Evolutionary conservation across 371 early-diverging fungal species (phyloP), one percentile per base, ranked within the genome.

Genomic region (Batrachochytrium dendrobatidis): DNA sequence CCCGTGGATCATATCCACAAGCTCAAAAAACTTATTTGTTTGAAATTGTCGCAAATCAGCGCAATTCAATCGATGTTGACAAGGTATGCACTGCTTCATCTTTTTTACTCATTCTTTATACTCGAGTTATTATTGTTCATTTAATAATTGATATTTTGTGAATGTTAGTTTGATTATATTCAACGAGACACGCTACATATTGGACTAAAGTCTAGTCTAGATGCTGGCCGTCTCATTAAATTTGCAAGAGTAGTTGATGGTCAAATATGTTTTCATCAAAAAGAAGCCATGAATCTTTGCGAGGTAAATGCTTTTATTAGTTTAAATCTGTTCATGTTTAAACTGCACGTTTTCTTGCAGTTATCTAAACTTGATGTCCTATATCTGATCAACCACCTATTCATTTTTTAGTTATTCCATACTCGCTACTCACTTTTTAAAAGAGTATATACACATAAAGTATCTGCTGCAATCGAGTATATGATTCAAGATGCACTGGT

Each of bases 21-120:
- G 51, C 61, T 1, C 55, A 56, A 30, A 68, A 72, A 35, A 64
- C 65, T 20, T 98, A 91, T 62, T 62, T 96, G 51, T 96, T 91
- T 76, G 93, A 98, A 59, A 92, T 98, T 61, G 97, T 98, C 0
- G 89, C 94, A 34, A 98, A 98, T 76, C 87, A 93, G 67, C 77
- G 86, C 55, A 95, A 91, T 63, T 86, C 87, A 30, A 80, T 96
- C 24, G 98, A 98, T 68, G 97, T 96, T 18, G 98, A 98, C 72
- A 94, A 94, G 68, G 74, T 74, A n/a, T 25, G 8, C n/a, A 12
- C 3, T 20, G n/a, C n/a, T 44, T 34, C 5, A 26, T 26, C 44
- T 8, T 32, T 12, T 34, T 12, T 15, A 29, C 33, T 34, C 44
- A 29, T 34, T 15, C 10, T 17, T 39, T 20, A 20, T 20, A 39